Base-by-base conservation (phyloP, 148 eudicot genomes). In the Camellia granthamiana region DNA sequence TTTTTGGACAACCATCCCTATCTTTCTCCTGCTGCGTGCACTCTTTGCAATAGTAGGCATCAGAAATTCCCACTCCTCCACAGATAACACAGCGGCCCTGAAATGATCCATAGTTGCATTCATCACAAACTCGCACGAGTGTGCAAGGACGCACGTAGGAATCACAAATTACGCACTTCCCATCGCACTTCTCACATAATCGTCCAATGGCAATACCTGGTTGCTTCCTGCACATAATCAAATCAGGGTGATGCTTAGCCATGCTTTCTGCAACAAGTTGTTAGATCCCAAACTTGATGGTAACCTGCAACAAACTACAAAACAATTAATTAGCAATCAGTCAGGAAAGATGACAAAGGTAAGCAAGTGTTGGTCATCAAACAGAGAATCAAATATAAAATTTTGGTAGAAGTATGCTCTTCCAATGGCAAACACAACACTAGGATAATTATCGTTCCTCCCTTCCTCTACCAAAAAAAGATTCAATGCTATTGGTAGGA, bases 21-120 rank as follows among this genome's bases (percentile, higher is more conserved):
- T 92, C 95, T 83, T 92, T 92, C 89, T 92, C 95, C 85, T 90
- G 91, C 83, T 90, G 95, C 16, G 95, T 91, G 80, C 95, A 88
- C 78, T 91, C 95, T 72, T 91, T 91, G 88, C 95, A 90, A 78
- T 88, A 90, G 77, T 91, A 91, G 55, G 95, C 95, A 81, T 91
- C 95, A 16, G 95, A 92, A 64, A 92, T 92, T 44, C 95, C 95
- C 46, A 90, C 89, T 14, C 93, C 95, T 69, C 95, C 95, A 78
- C 91, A 92, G 71, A 92, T 87, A 56, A 88, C 93, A 78, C 95
- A 92, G 6, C 91, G 83, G 55, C 95, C 92, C 74, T 88, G 89
- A 77, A 90, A 90, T 9, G 93, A 90, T 38, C 93, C 91, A 7
- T 90, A 90, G 76, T 89, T 90, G 90, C 91, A 90, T 13, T 89